Evolutionary conservation across 306 rosid species (phyloP), one percentile per base, ranked within the genome.

Genomic region (Corylus americana): DNA sequence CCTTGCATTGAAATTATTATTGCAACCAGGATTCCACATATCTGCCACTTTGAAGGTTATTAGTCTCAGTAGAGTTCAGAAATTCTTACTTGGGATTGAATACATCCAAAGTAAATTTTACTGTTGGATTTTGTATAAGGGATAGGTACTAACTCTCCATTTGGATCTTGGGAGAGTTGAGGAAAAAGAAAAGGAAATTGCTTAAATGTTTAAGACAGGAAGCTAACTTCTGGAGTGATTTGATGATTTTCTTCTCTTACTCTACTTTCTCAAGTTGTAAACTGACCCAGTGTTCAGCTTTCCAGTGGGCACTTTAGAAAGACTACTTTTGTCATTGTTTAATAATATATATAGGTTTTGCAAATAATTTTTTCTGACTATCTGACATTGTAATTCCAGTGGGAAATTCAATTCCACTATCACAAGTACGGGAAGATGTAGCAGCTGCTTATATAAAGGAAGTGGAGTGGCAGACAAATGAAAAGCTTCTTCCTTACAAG

Each of bases 401-500:
- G 97, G 96, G 97, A 86, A 89, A 86, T 83, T n/a, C 63, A 67
- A 57, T 91, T 79, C 96, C 96, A 3, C 1, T 91, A 82, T 91
- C 97, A 44, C 92, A 84, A 80, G 92, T 83, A 54, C 85, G 92
- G 47, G 85, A 78, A 4, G 97, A 93, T 17, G 84, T 87, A 66
- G 92, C 75, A 48, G 90, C 83, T 74, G 92, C 98, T 39, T 91
- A 86, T 74, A 82, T 35, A 77, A 87, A 86, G 87, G 97, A 96
- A 86, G 79, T 88, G 77, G 89, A 90, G 77, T 89, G 87, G 88
- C 89, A 85, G 71, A 83, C 87, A 25, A 81, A 62, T 77, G 88
- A 86, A 83, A 84, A 76, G 90, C 91, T 96, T 85, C 86, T 84
- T 87, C 98, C 99, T 51, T 90, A 80, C 81, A 84, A 86, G 92